Conservation (phyloP, 1,284 basidiomycete genomes). For the Rhodotorula sp. region DNA sequence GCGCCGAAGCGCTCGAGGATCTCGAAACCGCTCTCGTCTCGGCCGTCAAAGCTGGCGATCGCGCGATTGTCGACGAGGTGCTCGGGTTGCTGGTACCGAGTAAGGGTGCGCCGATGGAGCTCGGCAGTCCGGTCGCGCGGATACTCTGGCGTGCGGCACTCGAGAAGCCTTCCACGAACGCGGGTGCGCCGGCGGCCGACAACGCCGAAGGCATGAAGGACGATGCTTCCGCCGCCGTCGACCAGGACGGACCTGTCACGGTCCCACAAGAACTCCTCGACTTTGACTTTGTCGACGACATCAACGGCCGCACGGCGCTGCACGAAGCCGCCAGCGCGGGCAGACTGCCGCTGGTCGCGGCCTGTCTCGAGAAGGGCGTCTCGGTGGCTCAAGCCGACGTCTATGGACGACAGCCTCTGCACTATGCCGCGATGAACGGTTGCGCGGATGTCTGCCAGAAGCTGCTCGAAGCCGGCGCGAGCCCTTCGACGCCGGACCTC, state of each 20-base stretch:
- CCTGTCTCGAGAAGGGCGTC: slow-evolving; percentile 75
- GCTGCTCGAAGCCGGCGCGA: slow-evolving; percentile 67
- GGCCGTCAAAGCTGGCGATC: slow-evolving; percentile 40
- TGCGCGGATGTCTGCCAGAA: slow-evolving; percentile 72
- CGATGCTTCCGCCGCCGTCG: neutral
- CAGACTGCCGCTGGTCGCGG: slow-evolving; percentile 69
- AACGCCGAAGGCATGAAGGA: slow-evolving; percentile 8
- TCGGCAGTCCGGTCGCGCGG: slow-evolving; percentile 65
- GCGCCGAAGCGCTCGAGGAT: slow-evolving; percentile 66
- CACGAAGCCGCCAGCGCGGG: slow-evolving; percentile 87
- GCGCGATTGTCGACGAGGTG: slow-evolving; percentile 34
- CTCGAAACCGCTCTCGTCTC: slow-evolving; percentile 74
- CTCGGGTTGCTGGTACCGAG: slow-evolving; percentile 23
- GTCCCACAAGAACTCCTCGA: slow-evolving; percentile 72
- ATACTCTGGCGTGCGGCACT: slow-evolving; percentile 89
- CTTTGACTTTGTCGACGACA: slow-evolving; percentile 90
- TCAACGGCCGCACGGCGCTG: slow-evolving; percentile 92
- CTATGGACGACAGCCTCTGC: slow-evolving; percentile 88
- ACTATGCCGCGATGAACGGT: slow-evolving; percentile 95
- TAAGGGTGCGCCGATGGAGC: neutral
- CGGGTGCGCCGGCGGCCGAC: neutral
- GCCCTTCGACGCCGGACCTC: slow-evolving; percentile 72
- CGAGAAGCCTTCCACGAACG: slow-evolving; percentile 55
- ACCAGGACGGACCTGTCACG: neutral
- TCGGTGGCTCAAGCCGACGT: slow-evolving; percentile 69